Base-by-base conservation (phyloP, 495 filamentous ascomycete genomes). In the Cudoniella acicularis region DNA sequence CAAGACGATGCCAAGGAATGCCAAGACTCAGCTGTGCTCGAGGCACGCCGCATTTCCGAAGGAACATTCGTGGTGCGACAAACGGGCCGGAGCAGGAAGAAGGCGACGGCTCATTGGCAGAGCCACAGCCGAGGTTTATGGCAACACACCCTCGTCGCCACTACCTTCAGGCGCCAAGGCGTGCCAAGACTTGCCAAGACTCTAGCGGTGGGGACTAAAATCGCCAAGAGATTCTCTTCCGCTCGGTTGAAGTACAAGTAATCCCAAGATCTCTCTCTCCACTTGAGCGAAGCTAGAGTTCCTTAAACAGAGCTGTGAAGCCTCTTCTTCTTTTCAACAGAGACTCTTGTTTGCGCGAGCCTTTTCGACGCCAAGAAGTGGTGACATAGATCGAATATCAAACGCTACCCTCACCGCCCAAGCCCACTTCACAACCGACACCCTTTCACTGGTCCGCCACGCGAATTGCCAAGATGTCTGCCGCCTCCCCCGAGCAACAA, bases 401-500 rank as follows among this genome's bases (percentile, higher is more conserved):
- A 13, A 13, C 30, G 30, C 30, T 36, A 36, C 30, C 30, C 30
- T 36, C 30, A 36, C 30, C 30, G 30, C 30, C 13, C 11, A 17
- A 57, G 55, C 26, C n/a, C 50, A 16, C 20, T 21, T 40, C 11
- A 23, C 22, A 30, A 43, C 55, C 60, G 43, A 59, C 54, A 16
- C n/a, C 42, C 42, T 10, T 26, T 43, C 23, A 58, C 57, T 63
- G 54, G 54, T 18, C 23, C 18, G 8, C 9, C 52, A 4, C 42
- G 8, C 42, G 21, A 48, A 48, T 20, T 27, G 13, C 24, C 61
- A 41, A 20, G 30, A 65, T 62, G 63, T 59, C 55, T 23, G 49
- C 56, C 13, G 30, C 59, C 41, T 49, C 54, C 22, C 62, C 52
- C 43, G 54, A 64, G 22, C 53, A 54, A 25, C 62, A 64, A 45